A percentile compares a stretch with the other conserved stretches of the same genome.
Conservation (phyloP, 1,284 basidiomycete species). For the Coniophora puteana region DNA sequence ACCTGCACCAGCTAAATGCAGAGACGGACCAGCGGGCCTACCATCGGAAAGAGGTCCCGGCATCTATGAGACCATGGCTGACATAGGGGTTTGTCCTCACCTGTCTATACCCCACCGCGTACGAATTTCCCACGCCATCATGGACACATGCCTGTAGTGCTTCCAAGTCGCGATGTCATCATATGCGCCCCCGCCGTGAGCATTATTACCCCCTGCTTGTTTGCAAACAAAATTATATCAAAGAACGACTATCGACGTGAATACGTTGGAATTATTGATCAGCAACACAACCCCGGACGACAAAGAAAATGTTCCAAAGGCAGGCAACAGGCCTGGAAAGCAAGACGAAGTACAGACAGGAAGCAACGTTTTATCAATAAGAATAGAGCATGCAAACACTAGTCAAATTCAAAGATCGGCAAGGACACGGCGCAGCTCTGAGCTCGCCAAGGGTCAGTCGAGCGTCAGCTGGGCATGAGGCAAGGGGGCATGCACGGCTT, state of each 20-base stretch:
- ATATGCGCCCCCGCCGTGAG: too few species aligned
- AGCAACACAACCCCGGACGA: constrained; percentile 3
- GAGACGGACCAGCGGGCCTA: too few species aligned
- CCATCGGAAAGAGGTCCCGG: too few species aligned
- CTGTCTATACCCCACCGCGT: too few species aligned
- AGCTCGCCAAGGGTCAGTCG: constrained; percentile 1
- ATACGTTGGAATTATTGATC: constrained; percentile 13
- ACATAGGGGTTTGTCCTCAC: too few species aligned
- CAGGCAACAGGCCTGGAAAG: constrained; percentile 6
- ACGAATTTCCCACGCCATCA: too few species aligned
- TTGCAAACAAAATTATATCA: constrained; percentile 6
- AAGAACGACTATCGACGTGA: constrained; percentile 13
- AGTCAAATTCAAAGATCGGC: constrained; percentile 17
- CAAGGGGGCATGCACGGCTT: constrained; percentile 9
- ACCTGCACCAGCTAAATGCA: too few species aligned
- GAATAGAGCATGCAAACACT: constrained; percentile 19
- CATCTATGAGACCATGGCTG: too few species aligned
- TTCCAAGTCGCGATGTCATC: too few species aligned
- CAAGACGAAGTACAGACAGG: constrained; percentile 14
- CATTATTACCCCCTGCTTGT: too few species aligned
- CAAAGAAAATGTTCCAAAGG: too few species aligned
- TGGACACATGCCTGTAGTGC: too few species aligned
- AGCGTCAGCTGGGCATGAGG: constrained; percentile 2
- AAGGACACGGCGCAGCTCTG: constrained; percentile 6
- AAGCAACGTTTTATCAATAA: constrained; percentile 30